These are phyloP conservation scores for Prorocentrum cordatum DNA, from an alignment of 169 alveolate species.

Conservation along the genomic window DNA sequence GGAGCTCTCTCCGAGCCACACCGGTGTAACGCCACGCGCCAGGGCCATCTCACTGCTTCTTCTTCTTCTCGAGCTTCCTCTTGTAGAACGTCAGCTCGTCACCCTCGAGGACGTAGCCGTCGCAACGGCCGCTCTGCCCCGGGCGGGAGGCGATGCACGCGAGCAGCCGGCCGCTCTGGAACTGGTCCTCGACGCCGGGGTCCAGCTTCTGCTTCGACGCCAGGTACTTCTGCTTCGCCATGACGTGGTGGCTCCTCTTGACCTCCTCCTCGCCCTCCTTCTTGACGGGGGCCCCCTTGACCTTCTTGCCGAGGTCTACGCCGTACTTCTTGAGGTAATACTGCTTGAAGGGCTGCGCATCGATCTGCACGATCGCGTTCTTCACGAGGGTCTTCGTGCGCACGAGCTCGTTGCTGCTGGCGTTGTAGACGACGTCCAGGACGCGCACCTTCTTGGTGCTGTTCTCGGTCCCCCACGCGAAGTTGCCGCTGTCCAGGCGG, in stretches of 20 bases:
- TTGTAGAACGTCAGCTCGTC: constrained; percentile 95
- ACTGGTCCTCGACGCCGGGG: constrained; percentile 88
- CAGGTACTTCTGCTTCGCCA: constrained; percentile 72
- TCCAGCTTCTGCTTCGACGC: constrained; percentile 75
- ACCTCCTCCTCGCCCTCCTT: constrained; percentile 45
- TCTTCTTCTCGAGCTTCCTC: constrained; percentile 94
- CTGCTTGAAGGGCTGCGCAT: constrained; percentile 97
- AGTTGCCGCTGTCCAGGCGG: constrained; percentile 95
- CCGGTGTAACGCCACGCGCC: too few relatives aligned
- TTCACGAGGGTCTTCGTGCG: constrained; percentile 97
- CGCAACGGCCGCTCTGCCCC: constrained; percentile 96
- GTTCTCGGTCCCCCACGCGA: constrained; percentile 93
- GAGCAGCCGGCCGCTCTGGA: constrained; percentile 91
- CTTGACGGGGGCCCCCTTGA: constrained; percentile 71
- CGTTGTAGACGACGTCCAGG: constrained; percentile 96
- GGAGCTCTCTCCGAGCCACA: too few relatives aligned
- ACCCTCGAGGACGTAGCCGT: constrained; percentile 93
- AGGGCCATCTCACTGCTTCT: too few relatives aligned
- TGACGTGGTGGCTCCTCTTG: constrained; percentile 23
- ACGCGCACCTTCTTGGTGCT: constrained; percentile 86
- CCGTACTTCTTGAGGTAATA: constrained; percentile 82
- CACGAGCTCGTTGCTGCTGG: constrained; percentile 98
- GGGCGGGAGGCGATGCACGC: constrained; percentile 98
- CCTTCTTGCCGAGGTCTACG: constrained; percentile 75
- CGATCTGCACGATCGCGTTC: constrained; percentile 95